Evolutionary conservation across 257 asterid species (phyloP), one percentile per base, ranked within the genome.

Genomic region (Coffea eugenioides): DNA sequence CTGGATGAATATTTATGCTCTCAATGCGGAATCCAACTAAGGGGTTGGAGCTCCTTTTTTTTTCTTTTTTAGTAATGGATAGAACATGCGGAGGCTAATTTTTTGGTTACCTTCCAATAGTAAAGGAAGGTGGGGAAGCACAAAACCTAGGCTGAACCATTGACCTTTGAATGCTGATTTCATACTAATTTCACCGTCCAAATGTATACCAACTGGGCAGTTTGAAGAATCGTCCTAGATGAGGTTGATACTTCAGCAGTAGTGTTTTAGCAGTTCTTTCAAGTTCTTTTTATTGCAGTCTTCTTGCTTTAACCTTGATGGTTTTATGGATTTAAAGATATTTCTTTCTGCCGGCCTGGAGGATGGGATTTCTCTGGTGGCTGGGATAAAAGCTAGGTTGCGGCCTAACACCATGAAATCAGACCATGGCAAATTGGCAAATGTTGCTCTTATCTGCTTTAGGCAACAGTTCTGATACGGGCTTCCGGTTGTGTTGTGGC

Each of bases 11-110:
- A 66, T 39, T 80, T 64, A 70, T 61, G 8, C 83, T 81, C 84
- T 80, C 43, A 71, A 70, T 71, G 79, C 83, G 51, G 80, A 78
- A 68, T 69, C 85, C 81, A 76, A 68, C 83, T 49, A 88, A 67
- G 92, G 90, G 71, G 91, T 88, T 94, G 97, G 94, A 86, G 93
- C 87, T 88, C 91, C 83, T 90, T 84, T 39, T 39, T 4, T 39
- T 39, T 39, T 39, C 1, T 39, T 2, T 39, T 39, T 39, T 39
- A 77, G 85, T 41, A 76, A 77, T 20, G 75, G 86, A 75, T 83
- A 67, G 88, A 84, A 89, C 89, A 80, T 81, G 78, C 75, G 92
- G 92, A 84, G 91, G 89, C 79, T 86, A 85, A 16, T 82, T 83
- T 88, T 77, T 79, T 51, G 72, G 72, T 71, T 79, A 59, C 80